Conservation (phyloP, 169 alveolate species). For the Amoebophrya sp. region DNA sequence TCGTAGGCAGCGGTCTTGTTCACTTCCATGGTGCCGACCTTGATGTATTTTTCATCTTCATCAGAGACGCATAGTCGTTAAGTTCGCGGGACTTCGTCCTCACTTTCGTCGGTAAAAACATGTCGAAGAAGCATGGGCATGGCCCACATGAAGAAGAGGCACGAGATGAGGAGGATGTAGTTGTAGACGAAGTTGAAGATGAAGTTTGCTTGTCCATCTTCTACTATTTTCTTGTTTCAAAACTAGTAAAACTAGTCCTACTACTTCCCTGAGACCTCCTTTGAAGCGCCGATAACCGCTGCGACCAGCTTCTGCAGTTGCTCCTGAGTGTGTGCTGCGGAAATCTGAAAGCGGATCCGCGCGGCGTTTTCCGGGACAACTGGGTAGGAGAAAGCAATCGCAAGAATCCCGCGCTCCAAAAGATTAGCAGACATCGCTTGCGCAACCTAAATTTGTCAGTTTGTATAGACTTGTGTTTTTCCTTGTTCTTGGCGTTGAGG, state of each 20-base stretch:
- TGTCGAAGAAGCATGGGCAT: too few relatives aligned
- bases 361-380: conserved; percentile 59
- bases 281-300: conserved; percentile 51
- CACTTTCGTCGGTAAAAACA: too few relatives aligned
- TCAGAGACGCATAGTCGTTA: too few relatives aligned
- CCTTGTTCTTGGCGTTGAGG: too few relatives aligned
- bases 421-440: conserved; percentile 48
- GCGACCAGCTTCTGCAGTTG: conserved; percentile 51
- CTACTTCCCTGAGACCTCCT: not conserved
- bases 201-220: not conserved
- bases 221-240: not conserved
- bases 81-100: too few relatives aligned
- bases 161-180: not conserved
- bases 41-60: too few relatives aligned
- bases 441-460: conserved; percentile 37
- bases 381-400: conserved; percentile 56
- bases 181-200: not conserved
- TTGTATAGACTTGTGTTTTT: too few relatives aligned
- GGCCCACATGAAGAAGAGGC: too few relatives aligned
- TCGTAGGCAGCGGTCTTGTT: not conserved
- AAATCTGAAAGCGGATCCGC: conserved; percentile 53
- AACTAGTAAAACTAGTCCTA: not conserved
- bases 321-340: conserved; percentile 54
- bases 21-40: too few relatives aligned
- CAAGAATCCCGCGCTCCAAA: conserved; percentile 48